Evolutionary conservation across 176 grass and related monocot genomes (phyloP), one percentile per base, ranked within the genome.

Genomic region (Aegilops umbellulata): DNA sequence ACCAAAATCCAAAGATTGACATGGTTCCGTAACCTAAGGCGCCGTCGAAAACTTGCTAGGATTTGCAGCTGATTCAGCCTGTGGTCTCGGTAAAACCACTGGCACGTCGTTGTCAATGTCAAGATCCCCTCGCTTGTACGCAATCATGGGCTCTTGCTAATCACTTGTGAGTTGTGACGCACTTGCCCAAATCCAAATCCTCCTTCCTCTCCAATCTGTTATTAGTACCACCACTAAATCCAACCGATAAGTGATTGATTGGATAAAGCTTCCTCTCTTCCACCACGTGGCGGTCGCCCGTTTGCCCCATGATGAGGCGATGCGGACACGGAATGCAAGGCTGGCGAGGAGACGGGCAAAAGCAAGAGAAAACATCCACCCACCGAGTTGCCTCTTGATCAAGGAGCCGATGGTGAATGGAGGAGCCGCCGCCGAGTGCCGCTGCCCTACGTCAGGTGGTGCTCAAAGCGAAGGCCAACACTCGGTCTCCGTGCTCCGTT

Each of bases 101-200:
- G 19, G 20, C 10, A 77, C 2, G 30, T 61, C 53, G 35, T 32
- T 25, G 22, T 78, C 16, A 53, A 2, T 53, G 49, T 7, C 25
- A 75, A 11, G 70, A 74, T 15, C n/a, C 12, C 70, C 70, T 74
- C 49, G 39, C 13, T 44, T 74, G n/a, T 46, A 74, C 70, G 38
- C 70, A 74, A 74, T 74, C 15, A 74, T 46, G 13, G n/a, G 19
- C 0, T 57, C 69, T 4, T 17, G 22, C 69, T 73, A 70, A 73
- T 73, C 69, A 14, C 69, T 26, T 8, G 38, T 35, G 32, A 34
- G 32, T 26, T 8, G 38, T 74, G 70, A 74, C 70, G 70, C 70
- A 74, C 42, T 31, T 65, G 41, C 55, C 66, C 66, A 80, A 79
- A 65, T 85, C 58, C 19, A 66, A 80, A 65, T 80, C 58, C 12